phyloP scores from a whole-genome alignment of 2,329 filamentous ascomycete genomes.

The Teratosphaeriaceae sp. region DNA sequence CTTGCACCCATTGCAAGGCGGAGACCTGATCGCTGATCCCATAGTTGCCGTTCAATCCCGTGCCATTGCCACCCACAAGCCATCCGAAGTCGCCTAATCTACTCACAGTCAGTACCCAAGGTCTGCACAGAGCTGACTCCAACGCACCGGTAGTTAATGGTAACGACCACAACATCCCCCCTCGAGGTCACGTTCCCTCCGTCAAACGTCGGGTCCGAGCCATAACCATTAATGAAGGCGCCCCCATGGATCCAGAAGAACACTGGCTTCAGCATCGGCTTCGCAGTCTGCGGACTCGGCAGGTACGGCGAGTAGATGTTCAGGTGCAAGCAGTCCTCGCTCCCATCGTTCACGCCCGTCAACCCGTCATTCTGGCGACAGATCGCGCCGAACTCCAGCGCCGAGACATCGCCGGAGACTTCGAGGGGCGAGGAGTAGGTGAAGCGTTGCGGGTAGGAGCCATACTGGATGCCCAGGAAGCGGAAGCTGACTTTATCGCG shows the following conservation, averaged over 20 bases:
- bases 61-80: too few species aligned
- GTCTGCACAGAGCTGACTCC: too few species aligned
- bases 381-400: conserved; percentile 39
- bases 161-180: conserved; percentile 53
- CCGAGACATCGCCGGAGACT: conserved; percentile 39
- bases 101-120: too few species aligned
- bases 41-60: conserved; percentile 48
- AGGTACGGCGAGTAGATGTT: conserved; percentile 43
- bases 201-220: conserved; percentile 35
- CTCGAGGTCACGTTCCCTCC: conserved; percentile 49
- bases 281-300: conserved; percentile 34
- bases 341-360: conserved; percentile 16
- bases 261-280: conserved; percentile 37
- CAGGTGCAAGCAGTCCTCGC: conserved; percentile 44
- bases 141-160: conserved; percentile 57
- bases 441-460: conserved; percentile 36
- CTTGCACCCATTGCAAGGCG: conserved; percentile 41
- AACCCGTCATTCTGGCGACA: conserved; percentile 39
- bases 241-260: conserved; percentile 50
- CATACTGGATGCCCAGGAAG: conserved; percentile 43
- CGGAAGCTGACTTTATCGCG: conserved; percentile 48
- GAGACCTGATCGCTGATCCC: conserved; percentile 45
- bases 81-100: too few species aligned
- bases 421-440: conserved; percentile 43
- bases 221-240: conserved; percentile 46